These are phyloP conservation scores for Plasmodium chabaudi DNA, from an alignment of 169 alveolate genomes.

Conservation along the genomic window DNA sequence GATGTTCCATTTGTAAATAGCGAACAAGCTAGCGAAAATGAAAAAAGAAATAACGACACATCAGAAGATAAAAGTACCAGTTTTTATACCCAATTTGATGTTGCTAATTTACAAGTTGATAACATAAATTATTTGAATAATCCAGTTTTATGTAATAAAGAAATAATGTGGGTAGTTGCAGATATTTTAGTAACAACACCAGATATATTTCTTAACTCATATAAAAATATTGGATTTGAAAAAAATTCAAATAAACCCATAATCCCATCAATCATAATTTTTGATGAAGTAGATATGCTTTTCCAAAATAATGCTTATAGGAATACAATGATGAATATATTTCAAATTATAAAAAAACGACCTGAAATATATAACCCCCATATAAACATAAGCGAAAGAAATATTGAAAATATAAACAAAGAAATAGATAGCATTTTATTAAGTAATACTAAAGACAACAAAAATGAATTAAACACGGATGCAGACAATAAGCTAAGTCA, in stretches of 20 bases:
- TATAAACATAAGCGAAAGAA: constrained; percentile 26
- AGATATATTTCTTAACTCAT: constrained; percentile 78
- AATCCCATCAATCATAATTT: constrained; percentile 81
- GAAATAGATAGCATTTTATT: constrained; percentile 16
- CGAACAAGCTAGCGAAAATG: neutral
- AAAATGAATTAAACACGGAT: too few species aligned
- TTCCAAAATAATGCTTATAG: constrained; percentile 84
- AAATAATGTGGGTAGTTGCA: constrained; percentile 80
- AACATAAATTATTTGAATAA: constrained; percentile 9
- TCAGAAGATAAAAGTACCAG: neutral
- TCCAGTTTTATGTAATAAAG: constrained; percentile 39
- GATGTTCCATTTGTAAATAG: constrained; percentile 44
- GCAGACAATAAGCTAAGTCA: too few species aligned
- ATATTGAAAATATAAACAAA: constrained; percentile 24
- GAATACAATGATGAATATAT: constrained; percentile 82
- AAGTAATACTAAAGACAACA: neutral
- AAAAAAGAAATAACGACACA: neutral
- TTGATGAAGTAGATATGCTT: constrained; percentile 85
- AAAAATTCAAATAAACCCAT: constrained; percentile 22
- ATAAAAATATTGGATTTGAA: constrained; percentile 11
- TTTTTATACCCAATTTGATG: neutral
- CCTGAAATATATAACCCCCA: constrained; percentile 83
- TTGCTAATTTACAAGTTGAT: constrained; percentile 27
- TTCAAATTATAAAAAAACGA: constrained; percentile 78
- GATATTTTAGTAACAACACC: constrained; percentile 84